Evolutionary conservation across 2,329 filamentous ascomycete species (phyloP).

Genomic region (Penicillium polonicum): DNA sequence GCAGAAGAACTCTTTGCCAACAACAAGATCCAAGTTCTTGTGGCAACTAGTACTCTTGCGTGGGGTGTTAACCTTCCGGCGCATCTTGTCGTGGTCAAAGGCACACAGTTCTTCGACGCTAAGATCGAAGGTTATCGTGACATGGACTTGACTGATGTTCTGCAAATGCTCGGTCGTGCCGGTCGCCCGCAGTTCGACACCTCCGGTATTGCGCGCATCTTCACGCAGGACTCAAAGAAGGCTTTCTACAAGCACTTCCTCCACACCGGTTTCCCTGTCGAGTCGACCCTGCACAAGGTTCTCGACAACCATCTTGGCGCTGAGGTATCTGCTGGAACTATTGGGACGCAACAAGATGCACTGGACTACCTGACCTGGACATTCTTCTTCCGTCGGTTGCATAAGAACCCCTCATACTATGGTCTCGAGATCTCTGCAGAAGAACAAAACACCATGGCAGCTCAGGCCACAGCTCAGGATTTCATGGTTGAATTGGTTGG

Average conservation of each 20-base stretch:
- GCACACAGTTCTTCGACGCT: constrained; percentile 96
- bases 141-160: constrained; percentile 96
- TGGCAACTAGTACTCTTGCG: constrained; percentile 92
- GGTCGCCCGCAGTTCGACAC: constrained; percentile 95
- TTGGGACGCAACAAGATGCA: constrained; percentile 92
- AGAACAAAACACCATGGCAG: constrained; percentile 82
- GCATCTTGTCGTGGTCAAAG: constrained; percentile 95
- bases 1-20: constrained; percentile 93
- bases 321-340: constrained; percentile 89
- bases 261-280: constrained; percentile 95
- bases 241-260: constrained; percentile 99
- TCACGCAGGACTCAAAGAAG: constrained; percentile 96
- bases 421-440: constrained; percentile 90
- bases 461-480: constrained; percentile 84
- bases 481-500: constrained; percentile 94
- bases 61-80: constrained; percentile 98
- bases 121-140: constrained; percentile 98
- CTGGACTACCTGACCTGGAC: constrained; percentile 98
- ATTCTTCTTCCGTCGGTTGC: constrained; percentile 94
- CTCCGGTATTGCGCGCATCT: constrained; percentile 93
- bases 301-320: constrained; percentile 95
- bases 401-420: constrained; percentile 98
- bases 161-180: constrained; percentile 96
- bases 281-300: constrained; percentile 93
- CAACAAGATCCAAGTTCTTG: constrained; percentile 96